These are phyloP conservation scores for Acer negundo DNA, from an alignment of 345 rosid genomes.

Conservation along the genomic window DNA sequence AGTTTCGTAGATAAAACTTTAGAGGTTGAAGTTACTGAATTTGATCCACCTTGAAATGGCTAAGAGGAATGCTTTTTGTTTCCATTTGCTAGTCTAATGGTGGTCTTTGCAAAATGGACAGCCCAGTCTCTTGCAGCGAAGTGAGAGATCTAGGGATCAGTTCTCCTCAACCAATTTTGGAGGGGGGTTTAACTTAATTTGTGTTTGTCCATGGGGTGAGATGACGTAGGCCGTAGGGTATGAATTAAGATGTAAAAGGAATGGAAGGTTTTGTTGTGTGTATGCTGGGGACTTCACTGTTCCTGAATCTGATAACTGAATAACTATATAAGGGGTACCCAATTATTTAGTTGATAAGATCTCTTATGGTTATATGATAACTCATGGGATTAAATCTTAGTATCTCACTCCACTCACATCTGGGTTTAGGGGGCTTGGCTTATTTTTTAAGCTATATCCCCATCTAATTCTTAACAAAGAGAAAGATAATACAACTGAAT, in stretches of 20 bases:
- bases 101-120: background rate
- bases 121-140: background rate
- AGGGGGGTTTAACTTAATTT: background rate
- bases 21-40: background rate
- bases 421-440: background rate
- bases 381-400: background rate
- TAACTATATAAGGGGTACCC: background rate
- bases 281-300: background rate
- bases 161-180: background rate
- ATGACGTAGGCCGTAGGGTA: background rate
- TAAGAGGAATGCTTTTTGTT: background rate
- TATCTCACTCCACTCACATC: background rate
- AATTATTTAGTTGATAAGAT: background rate
- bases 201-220: background rate
- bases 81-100: background rate
- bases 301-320: background rate
- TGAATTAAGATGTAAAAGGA: background rate
- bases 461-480: background rate
- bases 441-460: background rate
- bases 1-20: background rate
- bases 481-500: background rate
- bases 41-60: background rate
- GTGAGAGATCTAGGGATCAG: background rate
- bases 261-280: background rate
- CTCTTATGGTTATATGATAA: background rate